Conservation (phyloP, 1,284 basidiomycete species). For the Cryptococcus hybrid region DNA sequence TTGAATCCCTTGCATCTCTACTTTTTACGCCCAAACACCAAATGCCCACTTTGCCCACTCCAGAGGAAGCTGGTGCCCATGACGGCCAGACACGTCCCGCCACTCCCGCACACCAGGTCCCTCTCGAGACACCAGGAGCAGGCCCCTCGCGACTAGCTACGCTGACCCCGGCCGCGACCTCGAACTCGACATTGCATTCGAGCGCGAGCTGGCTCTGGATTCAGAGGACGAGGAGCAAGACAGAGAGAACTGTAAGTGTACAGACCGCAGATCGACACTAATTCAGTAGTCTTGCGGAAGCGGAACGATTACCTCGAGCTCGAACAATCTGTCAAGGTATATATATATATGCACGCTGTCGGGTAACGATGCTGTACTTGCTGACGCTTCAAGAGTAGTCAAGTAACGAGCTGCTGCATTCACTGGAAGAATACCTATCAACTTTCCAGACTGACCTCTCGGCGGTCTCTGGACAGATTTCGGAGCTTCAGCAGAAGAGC, state of each 20-base stretch:
- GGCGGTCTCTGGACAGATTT: conserved; percentile 91
- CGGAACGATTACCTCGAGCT: conserved; percentile 41
- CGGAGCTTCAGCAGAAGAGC: conserved; percentile 84
- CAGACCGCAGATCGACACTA: conserved; percentile 1
- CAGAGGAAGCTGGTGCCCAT: not conserved
- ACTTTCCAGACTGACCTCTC: conserved; percentile 94
- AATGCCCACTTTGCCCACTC: conserved; percentile 4
- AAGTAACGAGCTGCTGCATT: conserved; percentile 64
- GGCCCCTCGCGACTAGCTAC: conserved; percentile 20
- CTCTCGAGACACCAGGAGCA: conserved; percentile 27
- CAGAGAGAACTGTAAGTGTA: conserved; percentile 17
- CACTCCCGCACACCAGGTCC: not conserved
- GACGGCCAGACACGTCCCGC: not conserved
- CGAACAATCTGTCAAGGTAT: conserved; percentile 36
- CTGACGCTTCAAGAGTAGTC: conserved; percentile 24
- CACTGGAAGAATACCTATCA: conserved; percentile 83
- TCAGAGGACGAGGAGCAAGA: conserved; percentile 19
- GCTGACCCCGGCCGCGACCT: not conserved
- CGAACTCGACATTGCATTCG: not conserved
- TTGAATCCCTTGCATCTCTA: not conserved
- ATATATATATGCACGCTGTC: not conserved
- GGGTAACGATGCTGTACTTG: not conserved
- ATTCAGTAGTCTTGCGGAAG: conserved; percentile 26
- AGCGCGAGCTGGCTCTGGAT: not conserved
- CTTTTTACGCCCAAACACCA: not conserved